Evolutionary conservation across 257 asterid species (phyloP).

Genomic region (Coffea eugenioides): DNA sequence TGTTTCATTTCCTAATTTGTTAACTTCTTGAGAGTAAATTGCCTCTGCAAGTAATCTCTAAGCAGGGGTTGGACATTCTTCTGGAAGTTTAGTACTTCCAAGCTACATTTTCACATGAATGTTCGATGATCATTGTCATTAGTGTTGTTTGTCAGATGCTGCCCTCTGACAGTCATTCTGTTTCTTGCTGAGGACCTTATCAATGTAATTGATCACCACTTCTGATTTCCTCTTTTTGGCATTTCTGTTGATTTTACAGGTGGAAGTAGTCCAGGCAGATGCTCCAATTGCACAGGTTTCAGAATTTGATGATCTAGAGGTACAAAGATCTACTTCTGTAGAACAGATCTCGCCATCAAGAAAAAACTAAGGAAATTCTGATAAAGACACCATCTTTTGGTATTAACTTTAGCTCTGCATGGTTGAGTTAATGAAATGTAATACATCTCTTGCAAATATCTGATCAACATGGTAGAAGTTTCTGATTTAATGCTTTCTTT

Average conservation of each 20-base stretch:
- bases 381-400: background rate
- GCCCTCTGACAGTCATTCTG: background rate
- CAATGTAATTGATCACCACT: background rate
- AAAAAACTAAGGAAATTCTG: background rate
- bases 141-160: background rate
- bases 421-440: background rate
- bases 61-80: background rate
- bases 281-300: slow-evolving; percentile 51
- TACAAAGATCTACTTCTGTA: slow-evolving; percentile 9
- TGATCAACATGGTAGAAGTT: background rate
- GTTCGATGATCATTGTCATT: background rate
- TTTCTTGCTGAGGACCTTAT: background rate
- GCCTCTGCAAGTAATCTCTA: background rate
- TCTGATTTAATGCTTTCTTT: background rate
- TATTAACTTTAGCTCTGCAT: background rate
- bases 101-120: background rate
- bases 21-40: background rate
- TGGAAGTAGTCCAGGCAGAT: slow-evolving; percentile 46
- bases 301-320: slow-evolving; percentile 49
- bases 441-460: background rate
- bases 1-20: background rate
- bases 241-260: slow-evolving; percentile 36
- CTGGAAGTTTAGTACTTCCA: background rate
- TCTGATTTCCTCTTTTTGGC: slow-evolving; percentile 11
- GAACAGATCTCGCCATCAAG: background rate